These are phyloP conservation scores for Lactarius deliciosus DNA, from an alignment of 768 basidiomycete species.

Conservation along the genomic window DNA sequence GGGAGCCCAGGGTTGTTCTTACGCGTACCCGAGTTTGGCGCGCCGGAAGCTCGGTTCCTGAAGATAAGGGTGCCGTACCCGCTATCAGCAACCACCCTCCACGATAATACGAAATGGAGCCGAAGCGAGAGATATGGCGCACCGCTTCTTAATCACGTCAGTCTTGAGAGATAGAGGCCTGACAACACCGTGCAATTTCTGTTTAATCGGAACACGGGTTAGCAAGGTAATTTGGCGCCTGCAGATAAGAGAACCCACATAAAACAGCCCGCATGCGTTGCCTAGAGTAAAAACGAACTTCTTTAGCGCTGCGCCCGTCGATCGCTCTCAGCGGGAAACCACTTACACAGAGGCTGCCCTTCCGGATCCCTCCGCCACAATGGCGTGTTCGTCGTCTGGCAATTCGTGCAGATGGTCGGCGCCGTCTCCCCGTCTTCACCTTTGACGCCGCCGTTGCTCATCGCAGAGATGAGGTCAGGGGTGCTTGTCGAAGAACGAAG, in stretches of 20 bases:
- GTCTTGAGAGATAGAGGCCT: slow-evolving; percentile 94
- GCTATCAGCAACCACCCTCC: slow-evolving; percentile 19
- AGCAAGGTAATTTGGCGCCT: slow-evolving; percentile 18
- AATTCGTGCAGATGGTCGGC: slow-evolving; percentile 90
- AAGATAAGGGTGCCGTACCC: slow-evolving; percentile 13
- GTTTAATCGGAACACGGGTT: slow-evolving; percentile 15
- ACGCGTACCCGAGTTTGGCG: slow-evolving; percentile 62
- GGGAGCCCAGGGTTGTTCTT: slow-evolving; percentile 60
- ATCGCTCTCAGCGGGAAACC: slow-evolving; percentile 5
- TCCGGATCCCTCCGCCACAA: slow-evolving; percentile 92
- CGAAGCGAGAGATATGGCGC: slow-evolving; percentile 23
- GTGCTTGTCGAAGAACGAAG: slow-evolving; percentile 63
- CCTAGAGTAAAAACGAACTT: slow-evolving; percentile 42
- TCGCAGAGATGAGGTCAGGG: slow-evolving; percentile 51
- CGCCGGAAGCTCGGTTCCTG: slow-evolving; percentile 81
- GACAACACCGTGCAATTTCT: slow-evolving; percentile 97
- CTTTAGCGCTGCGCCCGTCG: slow-evolving; percentile 30
- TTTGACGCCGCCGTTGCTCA: slow-evolving; percentile 39
- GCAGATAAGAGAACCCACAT: slow-evolving; percentile 52
- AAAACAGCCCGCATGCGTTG: slow-evolving; percentile 92
- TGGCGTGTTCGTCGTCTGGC: slow-evolving; percentile 93
- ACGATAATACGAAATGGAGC: not conserved
- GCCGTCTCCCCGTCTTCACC: slow-evolving; percentile 66
- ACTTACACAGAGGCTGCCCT: slow-evolving; percentile 86
- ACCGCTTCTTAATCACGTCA: slow-evolving; percentile 97